Conservation (phyloP, 306 rosid species). For the Carpinus viminea region DNA sequence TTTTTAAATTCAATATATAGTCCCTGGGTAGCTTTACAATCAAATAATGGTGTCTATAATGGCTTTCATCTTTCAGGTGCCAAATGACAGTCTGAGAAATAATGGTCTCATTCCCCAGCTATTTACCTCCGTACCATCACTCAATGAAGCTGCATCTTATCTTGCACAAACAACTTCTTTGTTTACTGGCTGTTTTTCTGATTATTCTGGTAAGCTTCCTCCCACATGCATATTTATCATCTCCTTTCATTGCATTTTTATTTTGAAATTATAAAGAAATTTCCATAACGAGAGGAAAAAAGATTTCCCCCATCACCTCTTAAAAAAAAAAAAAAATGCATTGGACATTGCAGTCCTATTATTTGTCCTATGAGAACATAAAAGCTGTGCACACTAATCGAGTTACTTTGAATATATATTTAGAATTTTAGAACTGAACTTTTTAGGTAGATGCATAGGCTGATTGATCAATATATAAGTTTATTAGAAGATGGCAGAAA, state of each 20-base stretch:
- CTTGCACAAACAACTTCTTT: conserved; percentile 84
- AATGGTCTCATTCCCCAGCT: conserved; percentile 78
- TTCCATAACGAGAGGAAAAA: too few species aligned
- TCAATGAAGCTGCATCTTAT: conserved; percentile 87
- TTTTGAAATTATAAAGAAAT: neutral
- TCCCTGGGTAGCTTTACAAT: neutral
- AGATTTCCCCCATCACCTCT: too few species aligned
- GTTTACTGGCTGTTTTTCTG: conserved; percentile 77
- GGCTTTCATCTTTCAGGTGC: conserved; percentile 34
- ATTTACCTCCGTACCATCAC: conserved; percentile 80
- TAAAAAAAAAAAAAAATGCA: neutral
- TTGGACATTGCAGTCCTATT: neutral
- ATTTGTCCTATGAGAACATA: too few species aligned
- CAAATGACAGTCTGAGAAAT: conserved; percentile 42
- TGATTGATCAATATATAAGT: neutral
- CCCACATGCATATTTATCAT: neutral
- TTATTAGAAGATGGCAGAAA: neutral
- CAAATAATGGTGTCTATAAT: neutral
- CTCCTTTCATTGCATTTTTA: neutral
- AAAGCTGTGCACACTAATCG: conserved; percentile 7
- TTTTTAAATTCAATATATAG: neutral
- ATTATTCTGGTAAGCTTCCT: conserved; percentile 66
- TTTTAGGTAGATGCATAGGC: conserved; percentile 9
- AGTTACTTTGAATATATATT: conserved; percentile 1
- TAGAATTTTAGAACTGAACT: conserved; percentile 6